phyloP scores from a whole-genome alignment of 2,329 filamentous ascomycete genomes.

The Hypoxylon sp. region DNA sequence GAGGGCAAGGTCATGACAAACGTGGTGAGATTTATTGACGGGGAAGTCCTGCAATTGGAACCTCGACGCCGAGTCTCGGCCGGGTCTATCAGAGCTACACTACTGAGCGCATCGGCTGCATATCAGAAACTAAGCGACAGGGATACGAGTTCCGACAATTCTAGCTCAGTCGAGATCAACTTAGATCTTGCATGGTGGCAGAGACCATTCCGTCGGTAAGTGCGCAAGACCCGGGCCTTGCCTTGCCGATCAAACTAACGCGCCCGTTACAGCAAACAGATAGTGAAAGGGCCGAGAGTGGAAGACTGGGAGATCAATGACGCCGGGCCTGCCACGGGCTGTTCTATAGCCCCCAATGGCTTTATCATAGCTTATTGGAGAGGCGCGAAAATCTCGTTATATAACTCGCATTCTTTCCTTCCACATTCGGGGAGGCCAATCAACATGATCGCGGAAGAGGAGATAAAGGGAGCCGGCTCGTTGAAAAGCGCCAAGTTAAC shows the following conservation, averaged over 20 bases:
- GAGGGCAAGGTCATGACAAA: slow-evolving; percentile 2
- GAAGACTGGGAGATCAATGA: slow-evolving; percentile 4
- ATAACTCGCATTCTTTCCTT: slow-evolving; percentile 9
- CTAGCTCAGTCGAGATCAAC: neutral
- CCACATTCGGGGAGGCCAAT: neutral
- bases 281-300: neutral
- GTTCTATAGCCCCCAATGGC: slow-evolving; percentile 6
- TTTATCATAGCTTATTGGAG: slow-evolving; percentile 16
- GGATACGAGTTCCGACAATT: neutral
- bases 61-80: slow-evolving; percentile 8
- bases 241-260: neutral
- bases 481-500: slow-evolving; percentile 17
- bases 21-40: slow-evolving; percentile 6
- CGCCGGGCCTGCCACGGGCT: neutral
- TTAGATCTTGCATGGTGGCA: neutral
- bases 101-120: slow-evolving; percentile 1
- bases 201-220: neutral
- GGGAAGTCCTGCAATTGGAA: slow-evolving; percentile 8
- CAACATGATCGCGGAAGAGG: slow-evolving; percentile 1
- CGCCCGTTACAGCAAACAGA: neutral
- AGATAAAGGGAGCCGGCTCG: neutral
- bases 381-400: slow-evolving; percentile 3
- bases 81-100: neutral
- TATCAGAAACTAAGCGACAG: neutral
- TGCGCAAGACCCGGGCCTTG: neutral